Evolutionary conservation across 768 basidiomycete species (phyloP).

Genomic region (Rhodotorula kratochvilovae): DNA sequence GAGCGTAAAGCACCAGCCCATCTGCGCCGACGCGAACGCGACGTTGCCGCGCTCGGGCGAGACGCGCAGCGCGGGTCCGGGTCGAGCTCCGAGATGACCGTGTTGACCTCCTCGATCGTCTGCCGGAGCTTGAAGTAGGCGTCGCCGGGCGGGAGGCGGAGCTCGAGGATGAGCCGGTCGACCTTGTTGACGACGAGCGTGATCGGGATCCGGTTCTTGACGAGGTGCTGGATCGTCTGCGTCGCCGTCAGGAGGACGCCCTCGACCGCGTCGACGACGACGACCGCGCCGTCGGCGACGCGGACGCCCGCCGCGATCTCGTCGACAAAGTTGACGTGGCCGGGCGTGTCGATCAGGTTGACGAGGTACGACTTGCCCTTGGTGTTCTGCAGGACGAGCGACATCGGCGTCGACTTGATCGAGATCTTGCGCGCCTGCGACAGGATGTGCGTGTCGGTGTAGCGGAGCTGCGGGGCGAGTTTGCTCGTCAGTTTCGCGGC

Average conservation of each 20-base stretch:
- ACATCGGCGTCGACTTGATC: conserved; percentile 95
- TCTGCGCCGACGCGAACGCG: conserved; percentile 92
- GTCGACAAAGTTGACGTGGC: conserved; percentile 98
- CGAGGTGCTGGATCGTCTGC: conserved; percentile 37
- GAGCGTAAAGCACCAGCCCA: conserved; percentile 96
- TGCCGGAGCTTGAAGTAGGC: conserved; percentile 99
- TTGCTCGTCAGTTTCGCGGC: not conserved
- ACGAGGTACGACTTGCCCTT: conserved; percentile 87
- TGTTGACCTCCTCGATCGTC: conserved; percentile 97
- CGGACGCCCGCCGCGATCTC: conserved; percentile 86
- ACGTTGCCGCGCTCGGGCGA: conserved; percentile 96
- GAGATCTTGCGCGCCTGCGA: conserved; percentile 86
- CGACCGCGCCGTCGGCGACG: conserved; percentile 78
- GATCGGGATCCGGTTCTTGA: conserved; percentile 26
- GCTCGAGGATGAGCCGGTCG: conserved; percentile 90
- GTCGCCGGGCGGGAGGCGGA: conserved; percentile 89
- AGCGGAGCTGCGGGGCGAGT: conserved; percentile 62
- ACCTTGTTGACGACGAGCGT: conserved; percentile 90
- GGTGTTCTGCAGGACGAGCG: conserved; percentile 76
- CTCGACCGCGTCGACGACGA: conserved; percentile 98
- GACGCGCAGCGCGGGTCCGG: conserved; percentile 80
- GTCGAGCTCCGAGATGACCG: conserved; percentile 81
- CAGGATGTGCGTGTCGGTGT: conserved; percentile 90
- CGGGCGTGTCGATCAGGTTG: conserved; percentile 93
- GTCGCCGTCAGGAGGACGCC: conserved; percentile 58